phyloP scores from a whole-genome alignment of 768 basidiomycete genomes.

The Hortiboletus flavorubellus region DNA sequence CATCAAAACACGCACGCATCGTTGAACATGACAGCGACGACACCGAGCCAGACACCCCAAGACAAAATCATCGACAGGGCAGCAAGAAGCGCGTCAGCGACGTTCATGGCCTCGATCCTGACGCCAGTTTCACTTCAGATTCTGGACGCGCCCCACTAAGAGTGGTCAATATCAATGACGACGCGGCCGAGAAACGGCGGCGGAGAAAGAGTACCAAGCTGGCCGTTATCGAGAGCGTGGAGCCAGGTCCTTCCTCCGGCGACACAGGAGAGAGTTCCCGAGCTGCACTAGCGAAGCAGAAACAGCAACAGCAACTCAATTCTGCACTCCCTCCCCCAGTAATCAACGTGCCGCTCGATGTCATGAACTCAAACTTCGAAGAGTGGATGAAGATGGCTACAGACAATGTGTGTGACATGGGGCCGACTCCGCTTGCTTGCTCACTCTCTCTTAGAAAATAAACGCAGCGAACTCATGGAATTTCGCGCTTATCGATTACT shows the following conservation, averaged over 20 bases:
- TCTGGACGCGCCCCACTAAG: slow-evolving; percentile 39
- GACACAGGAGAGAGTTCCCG: slow-evolving; percentile 39
- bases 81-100: slow-evolving; percentile 48
- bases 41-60: slow-evolving; percentile 34
- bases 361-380: slow-evolving; percentile 93
- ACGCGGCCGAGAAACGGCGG: slow-evolving; percentile 81
- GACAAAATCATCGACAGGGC: slow-evolving; percentile 19
- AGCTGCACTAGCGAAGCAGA: slow-evolving; percentile 50
- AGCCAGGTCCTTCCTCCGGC: slow-evolving; percentile 55
- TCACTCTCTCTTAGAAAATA: slow-evolving; percentile 75
- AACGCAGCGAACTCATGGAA: slow-evolving; percentile 97
- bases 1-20: slow-evolving; percentile 22
- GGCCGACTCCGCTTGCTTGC: background rate
- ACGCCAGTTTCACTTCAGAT: slow-evolving; percentile 35
- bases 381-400: slow-evolving; percentile 99
- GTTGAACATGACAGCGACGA: slow-evolving; percentile 28
- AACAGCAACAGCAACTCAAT: slow-evolving; percentile 55
- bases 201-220: slow-evolving; percentile 76
- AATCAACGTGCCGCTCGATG: slow-evolving; percentile 66
- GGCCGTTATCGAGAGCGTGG: slow-evolving; percentile 49
- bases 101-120: slow-evolving; percentile 37
- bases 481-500: slow-evolving; percentile 97
- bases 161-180: slow-evolving; percentile 65
- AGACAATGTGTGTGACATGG: slow-evolving; percentile 71
- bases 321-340: slow-evolving; percentile 55